Base-by-base conservation (phyloP, 805 yeast species). In the Nakazawaea wickerhamii region DNA sequence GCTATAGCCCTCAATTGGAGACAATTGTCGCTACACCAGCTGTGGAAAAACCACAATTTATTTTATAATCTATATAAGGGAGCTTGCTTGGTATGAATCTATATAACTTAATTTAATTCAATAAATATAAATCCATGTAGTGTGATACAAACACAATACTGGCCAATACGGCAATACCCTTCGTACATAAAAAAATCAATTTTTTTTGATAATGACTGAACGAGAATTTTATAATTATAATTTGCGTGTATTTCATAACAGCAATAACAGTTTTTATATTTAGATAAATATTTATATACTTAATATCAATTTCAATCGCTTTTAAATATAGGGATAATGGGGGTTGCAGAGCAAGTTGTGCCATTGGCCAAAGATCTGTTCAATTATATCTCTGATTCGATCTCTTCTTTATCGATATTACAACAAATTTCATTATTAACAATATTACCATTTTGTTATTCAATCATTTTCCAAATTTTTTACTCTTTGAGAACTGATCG, bases 401-500 rank as follows among this genome's bases (percentile, higher is more conserved):
- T 59, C 31, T 34, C 43, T 15, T 37, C 44, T 2, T 47, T 63
- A 10, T 46, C 59, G 5, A 34, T 50, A 2, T 38, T 51, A 11
- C 65, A 61, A 46, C 59, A 59, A 43, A 18, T 59, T 13, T 36
- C 62, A 5, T 38, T 73, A 5, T 15, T 75, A 17, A 32, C 71
- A 14, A 48, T 67, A 2, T 46, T 63, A n/a, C 93, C 93, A 11
- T 80, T 84, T 56, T 50, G 81, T 22, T 82, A 81, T 64, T 76
- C 78, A 51, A 56, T 82, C 26, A 53, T 71, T 19, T 83, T 81
- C 81, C 93, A 84, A 61, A 63, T 81, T 3, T 54, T 75, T 11
- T 81, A 81, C 60, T 78, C 86, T n/a, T 60, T 84, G 39, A 73
- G 91, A 63, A 79, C 68, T 44, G 95, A 88, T 63, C 71, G 95